Conservation (phyloP, 148 eudicot genomes). For the Rhododendron mucronatum region DNA sequence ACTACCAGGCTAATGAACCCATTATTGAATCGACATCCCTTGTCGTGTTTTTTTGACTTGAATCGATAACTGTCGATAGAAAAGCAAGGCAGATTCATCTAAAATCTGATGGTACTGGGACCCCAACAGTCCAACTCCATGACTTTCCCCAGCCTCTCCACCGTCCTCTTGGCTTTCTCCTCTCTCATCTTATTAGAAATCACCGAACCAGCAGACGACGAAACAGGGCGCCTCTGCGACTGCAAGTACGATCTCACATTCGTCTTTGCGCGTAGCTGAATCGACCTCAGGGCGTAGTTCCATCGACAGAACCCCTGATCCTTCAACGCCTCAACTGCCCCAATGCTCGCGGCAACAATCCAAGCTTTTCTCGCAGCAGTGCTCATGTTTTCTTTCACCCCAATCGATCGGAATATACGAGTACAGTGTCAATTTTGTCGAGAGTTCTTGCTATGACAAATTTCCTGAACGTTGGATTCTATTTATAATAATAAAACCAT, state of each 20-base stretch:
- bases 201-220: neutral
- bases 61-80: neutral
- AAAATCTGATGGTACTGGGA: conserved; percentile 11
- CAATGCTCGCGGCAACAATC: conserved; percentile 53
- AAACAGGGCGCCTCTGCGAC: conserved; percentile 3
- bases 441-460: neutral
- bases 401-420: neutral
- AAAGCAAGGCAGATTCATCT: neutral
- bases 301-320: conserved; percentile 61
- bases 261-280: conserved; percentile 33
- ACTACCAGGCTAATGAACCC: neutral
- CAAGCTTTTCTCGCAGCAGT: conserved; percentile 23
- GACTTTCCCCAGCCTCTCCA: conserved; percentile 30
- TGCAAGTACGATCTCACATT: conserved; percentile 15
- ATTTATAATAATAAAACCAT: neutral
- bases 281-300: conserved; percentile 37
- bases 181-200: neutral
- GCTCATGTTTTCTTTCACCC: conserved; percentile 12
- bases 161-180: conserved; percentile 17
- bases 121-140: conserved; percentile 41
- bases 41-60: neutral
- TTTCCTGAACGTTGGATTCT: neutral
- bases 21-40: too few relatives aligned
- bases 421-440: neutral
- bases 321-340: conserved; percentile 61